Conservation (phyloP, 2,329 filamentous ascomycete genomes). For the Colletotrichum sublineola region DNA sequence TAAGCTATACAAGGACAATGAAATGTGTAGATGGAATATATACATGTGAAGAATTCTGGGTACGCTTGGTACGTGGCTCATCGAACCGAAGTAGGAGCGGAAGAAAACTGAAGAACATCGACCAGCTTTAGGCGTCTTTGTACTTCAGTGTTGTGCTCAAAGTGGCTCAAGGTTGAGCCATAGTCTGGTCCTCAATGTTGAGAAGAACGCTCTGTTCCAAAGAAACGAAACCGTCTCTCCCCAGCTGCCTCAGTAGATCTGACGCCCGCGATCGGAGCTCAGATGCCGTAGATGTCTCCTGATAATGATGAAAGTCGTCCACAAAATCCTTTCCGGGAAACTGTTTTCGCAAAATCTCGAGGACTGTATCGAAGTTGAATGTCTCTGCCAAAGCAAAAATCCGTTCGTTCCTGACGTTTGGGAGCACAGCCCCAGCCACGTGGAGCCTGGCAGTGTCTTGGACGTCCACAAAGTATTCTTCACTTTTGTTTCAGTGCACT, state of each 20-base stretch:
- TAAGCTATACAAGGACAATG: not conserved
- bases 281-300: conserved; percentile 18
- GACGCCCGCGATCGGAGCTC: conserved; percentile 12
- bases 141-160: not conserved
- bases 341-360: conserved; percentile 46
- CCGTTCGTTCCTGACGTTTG: conserved; percentile 60
- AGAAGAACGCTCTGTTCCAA: conserved; percentile 26
- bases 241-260: conserved; percentile 18
- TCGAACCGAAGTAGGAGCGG: not conserved
- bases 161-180: not conserved
- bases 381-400: conserved; percentile 66
- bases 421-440: conserved; percentile 63
- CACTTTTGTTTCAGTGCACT: not conserved
- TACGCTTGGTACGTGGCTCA: not conserved
- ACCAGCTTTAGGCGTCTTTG: not conserved
- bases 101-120: not conserved
- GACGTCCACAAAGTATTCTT: conserved; percentile 64
- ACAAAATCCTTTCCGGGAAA: conserved; percentile 43
- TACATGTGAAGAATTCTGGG: conserved; percentile 6
- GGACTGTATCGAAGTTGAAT: conserved; percentile 61
- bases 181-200: conserved; percentile 17
- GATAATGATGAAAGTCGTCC: conserved; percentile 45
- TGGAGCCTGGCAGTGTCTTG: conserved; percentile 66
- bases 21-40: conserved; percentile 27
- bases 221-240: conserved; percentile 22